Base-by-base conservation (phyloP, 768 basidiomycete genomes). In the Suillus bovinus region DNA sequence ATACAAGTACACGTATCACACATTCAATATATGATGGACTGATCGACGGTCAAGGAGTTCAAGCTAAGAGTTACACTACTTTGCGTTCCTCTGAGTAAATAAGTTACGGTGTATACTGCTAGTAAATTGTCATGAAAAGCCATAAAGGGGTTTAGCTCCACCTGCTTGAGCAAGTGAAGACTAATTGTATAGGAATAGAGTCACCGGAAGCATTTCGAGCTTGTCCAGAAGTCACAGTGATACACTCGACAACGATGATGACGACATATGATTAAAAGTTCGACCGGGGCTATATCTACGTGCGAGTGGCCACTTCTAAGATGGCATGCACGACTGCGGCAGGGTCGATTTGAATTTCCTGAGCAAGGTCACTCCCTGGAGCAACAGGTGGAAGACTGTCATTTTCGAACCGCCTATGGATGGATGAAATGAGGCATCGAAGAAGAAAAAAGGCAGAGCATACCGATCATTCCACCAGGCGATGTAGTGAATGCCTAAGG, bases 401-500 rank as follows among this genome's bases (percentile, higher is more conserved):
- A 14, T 54, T 66, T 20, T 71, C 63, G 65, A 78, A 74, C 70
- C 72, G 73, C 68, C 84, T 84, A 58, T 53, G 36, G 31, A 67
- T 55, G 41, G 31, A 66, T 38, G 57, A 47, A 36, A 57, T 52
- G 27, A 52, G 39, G 13, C 36, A 46, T 59, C 29, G 16, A 54
- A 44, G 47, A 31, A 47, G 38, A 24, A 62, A n/a, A 13, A 67
- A 46, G 36, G 42, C 14, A 63, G 27, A 65, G 24, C 75, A 56
- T 56, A 79, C 77, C 67, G 68, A 36, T 68, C 74, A 22, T 78
- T 77, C 74, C 80, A 80, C 87, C 86, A 87, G 9, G 84, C 88
- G 53, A 85, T 70, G 67, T 90, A 90, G 11, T 76, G 74, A 60
- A 88, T 77, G 11, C 83, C 82, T 27, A 87, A 68, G 9, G 84